A percentile compares a stretch with the other conserved stretches of the same genome.
Evolutionary conservation across 441 rosid genomes (phyloP).

Genomic region (Erodium chrysanthum): DNA sequence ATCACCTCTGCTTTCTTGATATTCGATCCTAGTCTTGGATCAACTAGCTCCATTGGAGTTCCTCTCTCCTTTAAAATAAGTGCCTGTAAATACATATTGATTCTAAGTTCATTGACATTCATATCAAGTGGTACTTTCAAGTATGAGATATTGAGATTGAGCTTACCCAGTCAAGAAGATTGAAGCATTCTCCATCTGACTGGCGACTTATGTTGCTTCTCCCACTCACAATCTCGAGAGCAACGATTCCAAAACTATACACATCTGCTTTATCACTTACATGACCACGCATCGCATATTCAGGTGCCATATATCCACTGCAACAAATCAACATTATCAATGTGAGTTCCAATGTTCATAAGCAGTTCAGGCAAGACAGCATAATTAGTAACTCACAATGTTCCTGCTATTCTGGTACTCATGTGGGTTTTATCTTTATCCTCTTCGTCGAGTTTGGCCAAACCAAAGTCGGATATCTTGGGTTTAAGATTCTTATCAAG

Average conservation of each 20-base stretch:
- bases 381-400: conserved; percentile 26
- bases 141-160: background rate
- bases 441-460: background rate
- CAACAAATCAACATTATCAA: conserved; percentile 1
- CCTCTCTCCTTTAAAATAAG: conserved; percentile 37
- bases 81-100: conserved; percentile 29
- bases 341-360: no score
- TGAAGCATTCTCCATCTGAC: conserved; percentile 18
- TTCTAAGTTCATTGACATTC: background rate
- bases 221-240: conserved; percentile 1
- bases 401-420: conserved; percentile 29
- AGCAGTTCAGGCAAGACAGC: no score
- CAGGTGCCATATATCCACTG: no score
- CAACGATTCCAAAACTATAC: no score
- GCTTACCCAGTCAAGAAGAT: conserved; percentile 44
- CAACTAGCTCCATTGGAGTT: conserved; percentile 36
- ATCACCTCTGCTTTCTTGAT: conserved; percentile 41
- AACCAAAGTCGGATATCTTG: conserved; percentile 31
- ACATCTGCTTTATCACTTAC: no score
- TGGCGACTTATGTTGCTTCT: conserved; percentile 25
- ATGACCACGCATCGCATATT: no score
- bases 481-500: conserved; percentile 32
- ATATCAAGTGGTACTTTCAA: no score
- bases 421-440: conserved; percentile 11
- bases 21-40: conserved; percentile 35